phyloP scores from a whole-genome alignment of 75 land plant species.

The Sequoia sempervirens region DNA sequence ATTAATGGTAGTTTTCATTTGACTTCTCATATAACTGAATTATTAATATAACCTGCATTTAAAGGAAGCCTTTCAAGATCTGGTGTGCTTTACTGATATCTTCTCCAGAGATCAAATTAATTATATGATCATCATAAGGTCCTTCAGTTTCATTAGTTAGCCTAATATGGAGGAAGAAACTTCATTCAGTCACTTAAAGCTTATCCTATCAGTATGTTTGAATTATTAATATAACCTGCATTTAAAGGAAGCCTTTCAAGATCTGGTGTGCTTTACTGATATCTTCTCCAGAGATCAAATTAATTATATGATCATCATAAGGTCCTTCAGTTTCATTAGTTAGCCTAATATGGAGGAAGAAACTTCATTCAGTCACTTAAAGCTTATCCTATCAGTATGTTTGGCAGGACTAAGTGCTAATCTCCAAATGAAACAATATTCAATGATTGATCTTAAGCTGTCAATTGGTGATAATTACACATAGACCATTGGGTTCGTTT shows the following conservation, averaged over 20 bases:
- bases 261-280: not conserved
- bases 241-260: not conserved
- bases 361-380: not conserved
- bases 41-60: not conserved
- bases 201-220: not conserved
- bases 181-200: not conserved
- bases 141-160: not conserved
- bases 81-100: not conserved
- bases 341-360: not conserved
- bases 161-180: not conserved
- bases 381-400: not conserved
- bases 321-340: not conserved
- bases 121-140: not conserved
- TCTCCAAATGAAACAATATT: not conserved
- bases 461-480: not conserved
- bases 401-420: not conserved
- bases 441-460: not conserved
- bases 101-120: not conserved
- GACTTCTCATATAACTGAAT: not conserved
- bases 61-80: not conserved
- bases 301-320: not conserved
- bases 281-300: not conserved
- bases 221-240: too few species aligned
- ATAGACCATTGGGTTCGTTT: not conserved
- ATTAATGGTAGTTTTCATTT: not conserved